Evolutionary conservation across 2,329 filamentous ascomycete genomes (phyloP).

Genomic region (Fusarium temperatum): DNA sequence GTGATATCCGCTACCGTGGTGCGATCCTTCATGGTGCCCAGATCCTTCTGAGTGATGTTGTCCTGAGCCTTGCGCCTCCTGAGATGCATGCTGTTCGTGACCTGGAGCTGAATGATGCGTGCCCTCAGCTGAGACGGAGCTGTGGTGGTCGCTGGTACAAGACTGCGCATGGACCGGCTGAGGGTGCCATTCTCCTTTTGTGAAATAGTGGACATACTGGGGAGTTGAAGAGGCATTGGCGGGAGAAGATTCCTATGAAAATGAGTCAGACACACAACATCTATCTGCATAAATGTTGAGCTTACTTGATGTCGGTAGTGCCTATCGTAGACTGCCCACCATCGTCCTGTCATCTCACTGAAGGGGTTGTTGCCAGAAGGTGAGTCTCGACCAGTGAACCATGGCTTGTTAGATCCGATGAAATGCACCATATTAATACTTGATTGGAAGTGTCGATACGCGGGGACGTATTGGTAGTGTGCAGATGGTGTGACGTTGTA

Average conservation of each 20-base stretch:
- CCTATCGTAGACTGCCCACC: conserved; percentile 94
- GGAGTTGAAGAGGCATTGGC: conserved; percentile 31
- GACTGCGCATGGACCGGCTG: conserved; percentile 27
- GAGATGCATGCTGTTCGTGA: conserved; percentile 18
- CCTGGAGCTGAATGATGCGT: conserved; percentile 27
- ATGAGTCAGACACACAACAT: conserved; percentile 5
- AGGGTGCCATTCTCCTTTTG: conserved; percentile 61
- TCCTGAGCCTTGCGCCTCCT: neutral
- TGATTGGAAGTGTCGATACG: conserved; percentile 91
- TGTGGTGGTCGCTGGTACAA: conserved; percentile 35
- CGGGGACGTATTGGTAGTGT: conserved; percentile 96
- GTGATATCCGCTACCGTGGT: conserved; percentile 27
- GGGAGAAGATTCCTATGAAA: conserved; percentile 28
- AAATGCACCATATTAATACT: conserved; percentile 93
- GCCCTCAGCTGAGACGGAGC: conserved; percentile 23
- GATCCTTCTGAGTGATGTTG: conserved; percentile 24
- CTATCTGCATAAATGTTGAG: neutral
- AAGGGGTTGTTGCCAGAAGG: conserved; percentile 70
- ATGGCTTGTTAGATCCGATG: conserved; percentile 91
- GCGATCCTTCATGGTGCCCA: conserved; percentile 23
- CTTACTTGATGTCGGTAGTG: conserved; percentile 73
- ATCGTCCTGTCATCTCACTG: conserved; percentile 83
- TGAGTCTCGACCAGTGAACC: conserved; percentile 71
- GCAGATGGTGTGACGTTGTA: conserved; percentile 98
- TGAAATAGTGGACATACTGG: conserved; percentile 61